Base-by-base conservation (phyloP, 78 protist genomes). In the Speleostelium caveatum region DNA sequence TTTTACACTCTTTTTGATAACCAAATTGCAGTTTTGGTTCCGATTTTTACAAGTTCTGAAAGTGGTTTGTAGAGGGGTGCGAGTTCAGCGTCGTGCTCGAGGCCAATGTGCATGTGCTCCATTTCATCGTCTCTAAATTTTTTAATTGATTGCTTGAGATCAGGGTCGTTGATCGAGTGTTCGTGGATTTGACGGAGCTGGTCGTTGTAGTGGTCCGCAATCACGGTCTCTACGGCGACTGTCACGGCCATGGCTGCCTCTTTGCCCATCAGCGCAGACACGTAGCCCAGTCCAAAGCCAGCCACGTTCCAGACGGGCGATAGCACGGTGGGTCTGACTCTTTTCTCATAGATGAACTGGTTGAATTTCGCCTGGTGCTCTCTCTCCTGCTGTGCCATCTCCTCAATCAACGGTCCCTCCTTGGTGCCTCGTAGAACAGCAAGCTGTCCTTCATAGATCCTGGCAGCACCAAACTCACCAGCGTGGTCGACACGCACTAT, bases 201-300 rank as follows among this genome's bases (percentile, higher is more conserved):
- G 21, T 95, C 96, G 55, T 95, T 87, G 38, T 95, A 95, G 59
- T 95, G 97, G 22, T 94, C 95, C 4, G 92, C 35, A 45, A 95
- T 95, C 26, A 94, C 97, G 4, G 87, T 78, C 45, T 95, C 97
- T 16, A 95, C 97, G 0, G 96, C 96, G 0, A 78, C 95, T 6
- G 94, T 86, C 36, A 93, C 93, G 6, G 97, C 97, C 97, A 95
- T 95, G 1, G 97, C 97, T 19, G 97, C 96, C 62, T 93, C 95
- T 55, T 80, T 87, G 35, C 97, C 96, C 71, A 95, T 85, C 21
- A 83, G 55, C 3, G 96, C 97, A 26, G 95, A 86, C 2, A 86
- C 97, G 22, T 73, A 87, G 8, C 96, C 95, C 45, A 71, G 53
- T 0, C 85, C 94, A 67, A 69, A 95, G 22, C 96, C 97, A 69